Base-by-base conservation (phyloP, 371 early-diverging fungal species). In the Rhizopus stolonifer region DNA sequence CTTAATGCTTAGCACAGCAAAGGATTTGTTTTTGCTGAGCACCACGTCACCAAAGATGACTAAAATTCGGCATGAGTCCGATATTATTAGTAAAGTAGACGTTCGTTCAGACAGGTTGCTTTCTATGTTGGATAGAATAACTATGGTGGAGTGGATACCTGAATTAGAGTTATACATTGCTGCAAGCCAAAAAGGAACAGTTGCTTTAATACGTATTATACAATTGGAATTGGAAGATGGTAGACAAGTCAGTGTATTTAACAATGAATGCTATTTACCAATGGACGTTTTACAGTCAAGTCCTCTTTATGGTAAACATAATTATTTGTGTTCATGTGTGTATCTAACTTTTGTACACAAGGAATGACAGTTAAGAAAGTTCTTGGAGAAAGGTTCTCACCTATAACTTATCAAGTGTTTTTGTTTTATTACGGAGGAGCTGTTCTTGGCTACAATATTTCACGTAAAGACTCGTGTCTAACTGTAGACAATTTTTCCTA, bases 151-250 rank as follows among this genome's bases (percentile, higher is more conserved):
- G 46, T 77, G 74, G 73, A 48, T 77, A 21, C 74, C 77, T 8
- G 74, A 73, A 4, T 45, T 77, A 25, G 77, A 77, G 24, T 26
- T 77, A 8, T 60, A 56, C 18, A 52, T 77, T 9, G 59, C 46
- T 10, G 77, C 72, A 4, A 69, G 72, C 40, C 77, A 77, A 49
- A 77, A 73, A 34, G 77, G 77, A 31, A 67, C 65, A 7, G 77
- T 77, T 2, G 74, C 72, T 0, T 51, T 77, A 23, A 60, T 62
- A 46, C 60, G 77, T 11, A 31, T 77, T 2, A 46, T 77, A 21
- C 70, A 65, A 43, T 54, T 73, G 1, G 67, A 71, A 26, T 52
- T 71, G 14, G 54, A 52, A 3, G 54, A 64, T 50, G 68, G 64
- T 4, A 25, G 58, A 19, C 66, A 69, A 34, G 61, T 50, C 1